phyloP scores from a whole-genome alignment of 2,329 filamentous ascomycete genomes.

The Trichophyton equinum region DNA sequence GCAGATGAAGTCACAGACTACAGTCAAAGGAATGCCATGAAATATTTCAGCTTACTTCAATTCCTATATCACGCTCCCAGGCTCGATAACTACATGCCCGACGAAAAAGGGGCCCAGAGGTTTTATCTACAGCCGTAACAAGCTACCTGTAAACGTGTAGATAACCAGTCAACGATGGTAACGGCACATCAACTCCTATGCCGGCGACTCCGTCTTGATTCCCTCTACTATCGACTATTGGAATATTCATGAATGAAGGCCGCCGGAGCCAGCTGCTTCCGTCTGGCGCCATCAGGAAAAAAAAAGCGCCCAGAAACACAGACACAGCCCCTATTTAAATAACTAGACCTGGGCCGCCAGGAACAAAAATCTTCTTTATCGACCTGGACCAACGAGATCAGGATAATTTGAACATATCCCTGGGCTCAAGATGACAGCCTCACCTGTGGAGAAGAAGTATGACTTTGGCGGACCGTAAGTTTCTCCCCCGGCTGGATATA shows the following conservation, averaged over 20 bases:
- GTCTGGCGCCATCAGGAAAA: neutral
- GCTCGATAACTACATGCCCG: too few species aligned
- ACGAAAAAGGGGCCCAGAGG: too few species aligned
- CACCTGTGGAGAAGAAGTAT: neutral
- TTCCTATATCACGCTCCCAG: too few species aligned
- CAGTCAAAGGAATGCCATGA: too few species aligned
- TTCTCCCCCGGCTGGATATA: neutral
- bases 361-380: neutral
- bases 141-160: too few species aligned
- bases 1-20: neutral
- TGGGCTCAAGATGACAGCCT: neutral
- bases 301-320: too few species aligned
- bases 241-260: neutral
- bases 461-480: constrained; percentile 2
- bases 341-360: neutral
- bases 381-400: neutral
- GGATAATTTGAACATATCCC: neutral
- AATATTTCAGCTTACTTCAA: too few species aligned
- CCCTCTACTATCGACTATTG: neutral
- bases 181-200: neutral
- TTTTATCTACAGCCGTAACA: too few species aligned
- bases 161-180: too few species aligned
- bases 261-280: neutral
- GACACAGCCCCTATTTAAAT: neutral
- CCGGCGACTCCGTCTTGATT: neutral